phyloP scores from a whole-genome alignment of 805 yeast species.

The Allodekkera sacchari region DNA sequence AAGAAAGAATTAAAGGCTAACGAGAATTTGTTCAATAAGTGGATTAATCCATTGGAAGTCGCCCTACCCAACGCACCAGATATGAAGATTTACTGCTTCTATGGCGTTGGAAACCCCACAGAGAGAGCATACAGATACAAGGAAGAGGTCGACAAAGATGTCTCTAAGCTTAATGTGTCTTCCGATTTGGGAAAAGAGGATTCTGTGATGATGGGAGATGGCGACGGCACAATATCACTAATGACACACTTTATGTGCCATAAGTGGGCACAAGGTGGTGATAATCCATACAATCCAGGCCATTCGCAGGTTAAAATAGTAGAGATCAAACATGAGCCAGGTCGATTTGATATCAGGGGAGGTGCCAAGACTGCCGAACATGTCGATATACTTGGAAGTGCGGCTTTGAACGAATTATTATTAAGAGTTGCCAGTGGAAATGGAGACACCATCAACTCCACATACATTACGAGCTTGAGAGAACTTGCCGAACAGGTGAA shows the following conservation, averaged over 20 bases:
- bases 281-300: constrained; percentile 75
- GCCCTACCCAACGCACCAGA: constrained; percentile 91
- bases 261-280: constrained; percentile 63
- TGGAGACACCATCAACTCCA: constrained; percentile 59
- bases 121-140: constrained; percentile 87
- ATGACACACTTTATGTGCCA: constrained; percentile 87
- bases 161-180: constrained; percentile 53
- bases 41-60: constrained; percentile 94
- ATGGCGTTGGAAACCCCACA: constrained; percentile 95
- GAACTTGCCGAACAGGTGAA: constrained; percentile 7
- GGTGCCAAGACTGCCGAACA: constrained; percentile 98
- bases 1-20: constrained; percentile 52
- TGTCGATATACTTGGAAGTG: constrained; percentile 91
- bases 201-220: constrained; percentile 82
- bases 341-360: constrained; percentile 87
- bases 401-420: constrained; percentile 82
- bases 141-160: constrained; percentile 49
- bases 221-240: constrained; percentile 92
- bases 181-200: constrained; percentile 55
- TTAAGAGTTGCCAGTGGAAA: constrained; percentile 75
- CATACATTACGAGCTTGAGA: constrained; percentile 48
- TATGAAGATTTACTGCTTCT: constrained; percentile 79
- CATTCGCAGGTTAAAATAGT: constrained; percentile 65
- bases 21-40: constrained; percentile 64
- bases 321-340: constrained; percentile 91